These are phyloP conservation scores for Zoysia pacifica DNA, from an alignment of 176 grass and related monocot species.

Conservation along the genomic window DNA sequence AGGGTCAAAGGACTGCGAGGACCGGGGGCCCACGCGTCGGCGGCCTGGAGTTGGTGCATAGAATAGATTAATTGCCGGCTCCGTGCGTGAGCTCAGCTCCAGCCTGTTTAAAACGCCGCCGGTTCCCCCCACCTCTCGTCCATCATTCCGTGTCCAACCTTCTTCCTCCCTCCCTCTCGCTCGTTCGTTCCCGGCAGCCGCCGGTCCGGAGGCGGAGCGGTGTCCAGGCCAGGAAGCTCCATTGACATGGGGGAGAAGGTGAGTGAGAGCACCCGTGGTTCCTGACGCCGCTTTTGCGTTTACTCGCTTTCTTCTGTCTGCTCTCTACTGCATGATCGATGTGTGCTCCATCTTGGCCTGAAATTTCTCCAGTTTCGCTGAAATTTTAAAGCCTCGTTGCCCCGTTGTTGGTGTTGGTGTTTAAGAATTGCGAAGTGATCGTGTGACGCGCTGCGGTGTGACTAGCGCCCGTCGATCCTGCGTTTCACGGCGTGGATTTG, in stretches of 20 bases:
- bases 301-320: not conserved
- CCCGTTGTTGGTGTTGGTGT: too few species aligned
- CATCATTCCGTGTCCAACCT: not conserved
- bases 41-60: slow-evolving; percentile 12
- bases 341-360: not conserved
- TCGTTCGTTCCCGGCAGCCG: not conserved
- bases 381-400: not conserved
- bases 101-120: slow-evolving; percentile 36
- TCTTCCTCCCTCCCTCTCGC: not conserved
- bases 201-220: not conserved
- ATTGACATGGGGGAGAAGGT: slow-evolving; percentile 53
- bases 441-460: too few species aligned
- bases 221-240: not conserved
- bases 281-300: not conserved
- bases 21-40: not conserved
- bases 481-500: too few species aligned
- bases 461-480: not conserved
- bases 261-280: not conserved
- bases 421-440: too few species aligned
- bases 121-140: not conserved
- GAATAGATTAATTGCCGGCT: not conserved
- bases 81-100: not conserved
- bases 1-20: slow-evolving; percentile 29
- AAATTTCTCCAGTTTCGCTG: not conserved
- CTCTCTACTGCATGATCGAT: not conserved